Base-by-base conservation (phyloP, 164 flowering plant genomes). In the Santalum album region DNA sequence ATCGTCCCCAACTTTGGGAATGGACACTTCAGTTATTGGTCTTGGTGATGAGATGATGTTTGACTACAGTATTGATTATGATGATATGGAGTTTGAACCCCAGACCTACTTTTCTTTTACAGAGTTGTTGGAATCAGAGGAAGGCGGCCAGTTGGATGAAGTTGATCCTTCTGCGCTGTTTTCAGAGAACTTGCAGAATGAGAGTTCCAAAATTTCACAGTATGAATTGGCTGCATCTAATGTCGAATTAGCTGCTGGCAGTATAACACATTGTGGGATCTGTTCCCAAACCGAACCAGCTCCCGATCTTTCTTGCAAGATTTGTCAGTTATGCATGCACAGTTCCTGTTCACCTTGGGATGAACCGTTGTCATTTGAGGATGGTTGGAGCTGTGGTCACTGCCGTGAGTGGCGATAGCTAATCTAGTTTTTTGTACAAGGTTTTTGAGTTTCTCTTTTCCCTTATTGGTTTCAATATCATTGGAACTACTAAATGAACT, bases 21-120 rank as follows among this genome's bases (percentile, higher is more conserved):
- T 81, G 82, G 76, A 73, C 54, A 62, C 53, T 25, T 52, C 81
- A 34, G 21, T 23, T 19, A 59, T 61, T 59, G 72, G 53, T 1
- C 23, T 69, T 25, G 72, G 63, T 51, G 66, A 66, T 20, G 79
- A 69, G 27, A n/a, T 55, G 32, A 46, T 65, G 57, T 61, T 75
- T 62, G 66, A 79, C 48, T 69, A 49, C 58, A 83, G 70, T n/a
- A 65, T 45, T 56, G 63, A 70, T 63, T 70, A 57, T 35, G 90
- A 81, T 27, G 78, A 78, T 54, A 71, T 80, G 77, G 92, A 82
- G 51, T 90, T 72, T 64, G 99, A 90, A 64, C 97, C 97, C n/a
- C 95, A 94, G 62, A 94, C 96, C 12, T 87, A 78, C 69, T 94
- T 90, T 68, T 79, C 97, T 47, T 74, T 81, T 44, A 68, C 72